Evolutionary conservation across 192 early-diverging fungal genomes (phyloP), one percentile per base, ranked within the genome.

Genomic region (Backusella australiensis): DNA sequence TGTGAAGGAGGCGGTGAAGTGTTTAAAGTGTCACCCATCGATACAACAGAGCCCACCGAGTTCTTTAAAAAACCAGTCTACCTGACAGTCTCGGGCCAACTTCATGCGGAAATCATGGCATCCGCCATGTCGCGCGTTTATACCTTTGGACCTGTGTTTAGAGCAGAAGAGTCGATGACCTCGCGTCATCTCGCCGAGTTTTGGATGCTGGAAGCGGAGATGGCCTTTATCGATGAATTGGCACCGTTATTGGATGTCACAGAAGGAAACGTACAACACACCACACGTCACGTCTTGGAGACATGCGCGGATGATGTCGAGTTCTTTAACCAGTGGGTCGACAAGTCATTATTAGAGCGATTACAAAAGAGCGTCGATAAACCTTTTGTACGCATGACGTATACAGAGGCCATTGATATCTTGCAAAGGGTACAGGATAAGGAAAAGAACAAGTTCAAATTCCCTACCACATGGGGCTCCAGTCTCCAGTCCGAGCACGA

Each of bases 191-290:
- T 97, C 23, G 92, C 95, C 1, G 96, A 97, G 81, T 97, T 97
- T 73, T 96, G 95, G 94, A 97, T 97, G 96, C 77, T 95, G 34
- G 96, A 97, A 77, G 94, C 94, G 1, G 96, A 97, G 76, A 86
- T 92, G 41, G 89, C 94, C 0, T 96, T 95, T 84, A 76, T 95
- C 8, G 81, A 86, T 52, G 41, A 85, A 34, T 69, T 96, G 23
- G 80, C 85, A 4, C 84, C 89, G 9, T 76, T 97, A 29, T 53
- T 95, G 63, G 85, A 91, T 66, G 86, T 97, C 19, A 90, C 88
- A 6, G 94, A 97, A 79, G 86, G 83, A 14, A 86, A 84, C 34
- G 76, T 95, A 15, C 86, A 86, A 36, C 81, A 84, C 4, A 87
- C 88, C 15, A 92, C 87, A 0, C 83, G 83, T 9, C 82, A 87